These are phyloP conservation scores for Russula dissimulans DNA, from an alignment of 768 basidiomycete genomes.

Conservation along the genomic window DNA sequence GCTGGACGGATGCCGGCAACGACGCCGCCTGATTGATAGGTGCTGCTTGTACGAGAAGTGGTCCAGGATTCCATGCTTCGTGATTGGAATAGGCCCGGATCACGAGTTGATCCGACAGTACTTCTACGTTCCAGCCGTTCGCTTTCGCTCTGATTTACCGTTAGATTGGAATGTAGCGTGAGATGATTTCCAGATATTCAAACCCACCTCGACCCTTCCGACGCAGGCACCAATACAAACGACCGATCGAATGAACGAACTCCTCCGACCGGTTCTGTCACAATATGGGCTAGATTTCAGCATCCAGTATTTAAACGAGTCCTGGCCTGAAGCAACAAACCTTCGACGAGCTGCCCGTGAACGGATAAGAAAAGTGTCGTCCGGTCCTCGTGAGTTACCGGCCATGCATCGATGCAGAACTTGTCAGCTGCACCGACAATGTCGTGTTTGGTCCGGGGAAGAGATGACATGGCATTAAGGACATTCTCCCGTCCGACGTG, in stretches of 20 bases:
- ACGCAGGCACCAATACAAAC: slow-evolving; percentile 76
- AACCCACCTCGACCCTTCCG: slow-evolving; percentile 75
- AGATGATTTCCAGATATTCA: neutral
- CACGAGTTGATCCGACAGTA: slow-evolving; percentile 82
- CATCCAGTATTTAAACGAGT: no score
- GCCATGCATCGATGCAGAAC: slow-evolving; percentile 85
- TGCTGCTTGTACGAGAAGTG: slow-evolving; percentile 60
- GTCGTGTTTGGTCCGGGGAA: slow-evolving; percentile 81
- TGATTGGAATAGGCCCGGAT: slow-evolving; percentile 78
- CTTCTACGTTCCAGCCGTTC: slow-evolving; percentile 83
- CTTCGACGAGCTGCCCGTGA: slow-evolving; percentile 87
- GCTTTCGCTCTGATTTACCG: slow-evolving; percentile 49
- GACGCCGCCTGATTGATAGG: slow-evolving; percentile 24
- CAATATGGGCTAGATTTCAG: neutral
- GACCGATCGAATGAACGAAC: slow-evolving; percentile 90
- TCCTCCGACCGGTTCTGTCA: slow-evolving; percentile 63
- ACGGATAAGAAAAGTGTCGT: slow-evolving; percentile 57
- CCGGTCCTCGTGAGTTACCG: slow-evolving; percentile 50
- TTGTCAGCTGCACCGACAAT: slow-evolving; percentile 67
- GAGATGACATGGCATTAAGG: slow-evolving; percentile 44
- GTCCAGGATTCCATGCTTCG: slow-evolving; percentile 70
- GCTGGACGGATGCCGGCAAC: slow-evolving; percentile 34
- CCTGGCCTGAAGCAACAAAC: slow-evolving; percentile 36
- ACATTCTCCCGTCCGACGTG: slow-evolving; percentile 63
- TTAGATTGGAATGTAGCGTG: slow-evolving; percentile 16